Base-by-base conservation (phyloP, 441 rosid species). In the Jatropha multifida region DNA sequence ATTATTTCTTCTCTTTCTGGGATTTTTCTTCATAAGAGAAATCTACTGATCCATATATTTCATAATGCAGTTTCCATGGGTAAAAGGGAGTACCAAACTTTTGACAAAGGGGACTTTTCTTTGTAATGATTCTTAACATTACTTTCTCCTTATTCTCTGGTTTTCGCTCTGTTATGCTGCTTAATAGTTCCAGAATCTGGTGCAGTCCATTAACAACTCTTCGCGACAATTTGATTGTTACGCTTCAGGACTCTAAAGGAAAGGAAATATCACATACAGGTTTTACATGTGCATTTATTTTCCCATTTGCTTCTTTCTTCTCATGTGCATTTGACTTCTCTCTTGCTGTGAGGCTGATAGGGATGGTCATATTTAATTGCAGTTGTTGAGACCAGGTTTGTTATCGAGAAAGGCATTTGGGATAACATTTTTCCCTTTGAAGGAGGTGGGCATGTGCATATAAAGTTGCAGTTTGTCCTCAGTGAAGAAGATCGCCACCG, bases 401-500 rank as follows among this genome's bases (percentile, higher is more conserved):
- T 93, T 18, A 88, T 95, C 17, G 94, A 90, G 86, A 90, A 85
- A 82, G 96, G 94, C n/a, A 48, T 81, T 63, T 90, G 92, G 96
- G 94, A 92, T 76, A 91, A 90, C 68, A 75, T 77, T 12, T 81
- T 95, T 85, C 82, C 76, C 51, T 82, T 92, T 51, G 88, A 90
- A 81, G 97, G 90, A 71, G 91, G 92, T 48, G 93, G 99, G 65
- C 78, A 84, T 62, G 86, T 89, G 76, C 92, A 86, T 46, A 71
- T 93, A 93, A 92, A 86, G 84, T 74, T 95, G 89, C 93, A 83
- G 81, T 93, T 95, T 83, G 63, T 89, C 81, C 98, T 93, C 65
- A 93, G 84, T 26, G 97, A 95, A 73, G 93, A 92, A 73, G 99
- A 93, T 74, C 88, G 92, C 66, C 83, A 81, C 23, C 89, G 88